Conservation (phyloP, 1,139 yeast species). For the Kodamaea anthophila region DNA sequence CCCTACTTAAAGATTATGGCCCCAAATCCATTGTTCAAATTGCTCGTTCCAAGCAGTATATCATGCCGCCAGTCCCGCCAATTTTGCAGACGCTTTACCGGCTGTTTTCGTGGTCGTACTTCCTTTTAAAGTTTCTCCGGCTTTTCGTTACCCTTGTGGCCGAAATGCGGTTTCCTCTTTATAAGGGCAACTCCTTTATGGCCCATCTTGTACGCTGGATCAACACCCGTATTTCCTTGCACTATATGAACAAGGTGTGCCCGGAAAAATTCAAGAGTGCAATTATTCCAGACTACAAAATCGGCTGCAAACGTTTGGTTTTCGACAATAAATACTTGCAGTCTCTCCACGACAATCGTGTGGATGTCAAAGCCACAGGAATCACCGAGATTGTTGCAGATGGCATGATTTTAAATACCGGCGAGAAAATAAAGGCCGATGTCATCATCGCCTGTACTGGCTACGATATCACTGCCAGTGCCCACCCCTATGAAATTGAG, state of each 20-base stretch:
- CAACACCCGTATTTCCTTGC: constrained; percentile 15
- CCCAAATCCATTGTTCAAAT: constrained; percentile 30
- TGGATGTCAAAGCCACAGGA: constrained; percentile 21
- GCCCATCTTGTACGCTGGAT: constrained; percentile 23
- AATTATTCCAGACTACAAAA: constrained; percentile 33
- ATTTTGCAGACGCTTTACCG: constrained; percentile 19
- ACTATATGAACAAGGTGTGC: constrained; percentile 27
- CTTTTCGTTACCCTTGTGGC: constrained; percentile 24
- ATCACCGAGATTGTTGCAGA: constrained; percentile 25
- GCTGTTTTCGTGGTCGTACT: constrained; percentile 20
- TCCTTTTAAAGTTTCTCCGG: constrained; percentile 25
- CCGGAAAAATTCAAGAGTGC: constrained; percentile 30
- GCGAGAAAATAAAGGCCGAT: constrained; percentile 28
- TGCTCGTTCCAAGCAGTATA: constrained; percentile 33
- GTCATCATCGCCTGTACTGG: constrained; percentile 44
- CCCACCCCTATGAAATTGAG: constrained; percentile 15
- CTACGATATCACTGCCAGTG: constrained; percentile 22
- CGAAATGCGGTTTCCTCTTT: constrained; percentile 33
- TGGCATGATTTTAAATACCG: constrained; percentile 27
- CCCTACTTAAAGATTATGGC: constrained; percentile 23
- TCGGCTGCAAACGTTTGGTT: constrained; percentile 41
- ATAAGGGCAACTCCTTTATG: constrained; percentile 25
- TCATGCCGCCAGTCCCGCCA: constrained; percentile 36
- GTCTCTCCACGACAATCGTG: constrained; percentile 25
- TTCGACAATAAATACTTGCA: constrained; percentile 36